phyloP scores from a whole-genome alignment of 2,329 filamentous ascomycete species.

The Fusarium xylarioides region DNA sequence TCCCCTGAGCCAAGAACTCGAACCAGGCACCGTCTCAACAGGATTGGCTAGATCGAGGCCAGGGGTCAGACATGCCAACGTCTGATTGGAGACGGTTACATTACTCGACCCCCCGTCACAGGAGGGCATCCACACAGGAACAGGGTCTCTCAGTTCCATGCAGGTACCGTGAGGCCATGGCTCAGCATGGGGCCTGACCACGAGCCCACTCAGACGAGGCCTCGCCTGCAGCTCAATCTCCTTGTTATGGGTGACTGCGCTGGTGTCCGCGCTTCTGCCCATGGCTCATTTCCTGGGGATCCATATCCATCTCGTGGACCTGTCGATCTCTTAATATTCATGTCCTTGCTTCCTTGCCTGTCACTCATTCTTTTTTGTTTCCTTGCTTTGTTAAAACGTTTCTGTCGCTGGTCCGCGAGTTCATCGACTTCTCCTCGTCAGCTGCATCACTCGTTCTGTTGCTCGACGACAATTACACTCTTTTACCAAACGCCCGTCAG shows the following conservation, averaged over 20 bases:
- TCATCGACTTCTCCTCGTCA: conserved; percentile 23
- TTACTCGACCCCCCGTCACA: conserved; percentile 32
- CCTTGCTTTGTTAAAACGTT: conserved; percentile 36
- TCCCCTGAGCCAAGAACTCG: conserved; percentile 26
- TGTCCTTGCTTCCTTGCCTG: conserved; percentile 24
- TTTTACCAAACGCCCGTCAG: conserved; percentile 18
- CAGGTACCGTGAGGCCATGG: conserved; percentile 16
- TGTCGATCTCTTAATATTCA: conserved; percentile 40
- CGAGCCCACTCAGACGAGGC: conserved; percentile 27
- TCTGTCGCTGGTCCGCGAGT: conserved; percentile 36
- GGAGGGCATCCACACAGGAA: conserved; percentile 26
- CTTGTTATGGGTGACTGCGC: conserved; percentile 22
- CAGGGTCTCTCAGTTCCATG: conserved; percentile 29
- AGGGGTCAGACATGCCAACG: conserved; percentile 33
- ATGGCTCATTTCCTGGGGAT: conserved; percentile 42
- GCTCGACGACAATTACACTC: conserved; percentile 39
- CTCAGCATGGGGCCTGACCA: conserved; percentile 21
- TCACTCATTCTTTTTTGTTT: conserved; percentile 33
- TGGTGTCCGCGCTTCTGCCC: conserved; percentile 36
- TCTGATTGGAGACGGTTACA: conserved; percentile 42
- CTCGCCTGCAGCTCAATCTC: conserved; percentile 38
- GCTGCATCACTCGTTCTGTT: conserved; percentile 40
- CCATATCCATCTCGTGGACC: conserved; percentile 37
- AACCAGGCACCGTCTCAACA: conserved; percentile 23
- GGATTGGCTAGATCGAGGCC: conserved; percentile 35